A percentile compares a stretch with the other conserved stretches of the same genome.
These are phyloP conservation scores for Ampelocalamus luodianensis DNA, from an alignment of 176 grass and related monocot genomes.

Conservation along the genomic window DNA sequence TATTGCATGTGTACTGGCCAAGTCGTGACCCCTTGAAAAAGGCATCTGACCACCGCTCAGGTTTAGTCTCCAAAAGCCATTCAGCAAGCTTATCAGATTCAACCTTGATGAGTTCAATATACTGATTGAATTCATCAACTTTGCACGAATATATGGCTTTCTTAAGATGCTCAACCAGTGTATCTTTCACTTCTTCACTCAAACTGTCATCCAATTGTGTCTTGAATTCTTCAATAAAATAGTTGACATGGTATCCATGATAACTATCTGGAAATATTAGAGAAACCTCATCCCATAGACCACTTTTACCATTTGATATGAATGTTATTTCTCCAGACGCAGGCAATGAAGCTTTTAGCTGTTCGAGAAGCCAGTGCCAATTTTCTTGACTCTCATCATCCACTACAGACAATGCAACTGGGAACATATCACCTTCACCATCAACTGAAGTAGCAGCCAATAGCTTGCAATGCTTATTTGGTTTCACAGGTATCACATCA, in stretches of 20 bases:
- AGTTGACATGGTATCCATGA: conserved; percentile 64
- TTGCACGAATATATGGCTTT: conserved; percentile 60
- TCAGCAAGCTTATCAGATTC: conserved; percentile 70
- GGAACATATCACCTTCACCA: conserved; percentile 67
- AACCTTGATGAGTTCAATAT: conserved; percentile 64
- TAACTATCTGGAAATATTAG: conserved; percentile 60
- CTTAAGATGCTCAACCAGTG: conserved; percentile 62
- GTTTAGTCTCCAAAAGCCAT: conserved; percentile 74
- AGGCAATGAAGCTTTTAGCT: conserved; percentile 63
- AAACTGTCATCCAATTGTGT: conserved; percentile 58
- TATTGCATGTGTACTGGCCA: conserved; percentile 62
- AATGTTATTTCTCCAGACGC: conserved; percentile 58
- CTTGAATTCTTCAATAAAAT: conserved; percentile 78
- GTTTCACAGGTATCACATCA: conserved; percentile 68
- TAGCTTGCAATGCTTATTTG: conserved; percentile 63
- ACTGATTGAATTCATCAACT: conserved; percentile 68
- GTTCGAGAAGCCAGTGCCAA: conserved; percentile 80
- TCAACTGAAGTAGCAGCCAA: conserved; percentile 74
- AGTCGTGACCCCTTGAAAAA: conserved; percentile 72
- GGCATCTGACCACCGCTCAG: conserved; percentile 77
- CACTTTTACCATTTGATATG: conserved; percentile 64
- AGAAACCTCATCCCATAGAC: conserved; percentile 56
- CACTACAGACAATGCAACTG: conserved; percentile 67
- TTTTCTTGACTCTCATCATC: conserved; percentile 61
- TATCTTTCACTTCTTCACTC: conserved; percentile 70